Percentiles rank a stretch among this genome's conserved stretches.
These are phyloP conservation scores for Trichoderma atroviride DNA, from an alignment of 2,329 filamentous ascomycete genomes.

Conservation along the genomic window DNA sequence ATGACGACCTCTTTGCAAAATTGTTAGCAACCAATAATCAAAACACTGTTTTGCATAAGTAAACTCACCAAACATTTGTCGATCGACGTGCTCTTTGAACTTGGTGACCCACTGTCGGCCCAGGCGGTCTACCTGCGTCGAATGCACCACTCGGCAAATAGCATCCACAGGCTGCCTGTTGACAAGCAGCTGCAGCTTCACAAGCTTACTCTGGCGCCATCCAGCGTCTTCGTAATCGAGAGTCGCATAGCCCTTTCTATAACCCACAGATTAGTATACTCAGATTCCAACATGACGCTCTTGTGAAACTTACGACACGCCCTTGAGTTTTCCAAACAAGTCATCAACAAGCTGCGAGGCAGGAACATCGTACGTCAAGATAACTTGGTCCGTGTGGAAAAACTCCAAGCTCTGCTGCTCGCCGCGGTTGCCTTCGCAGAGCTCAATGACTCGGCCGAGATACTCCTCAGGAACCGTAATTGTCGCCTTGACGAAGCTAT, in stretches of 20 bases:
- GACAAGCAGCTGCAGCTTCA: slow-evolving; percentile 89
- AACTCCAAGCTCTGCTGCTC: slow-evolving; percentile 86
- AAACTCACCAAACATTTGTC: slow-evolving; percentile 97
- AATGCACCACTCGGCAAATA: slow-evolving; percentile 86
- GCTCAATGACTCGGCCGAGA: slow-evolving; percentile 88
- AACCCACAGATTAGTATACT: too few species aligned
- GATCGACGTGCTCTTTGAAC: slow-evolving; percentile 94
- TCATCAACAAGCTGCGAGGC: slow-evolving; percentile 91
- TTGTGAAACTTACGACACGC: slow-evolving; percentile 59
- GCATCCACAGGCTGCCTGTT: slow-evolving; percentile 94
- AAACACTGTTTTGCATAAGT: too few species aligned
- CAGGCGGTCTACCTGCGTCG: slow-evolving; percentile 76
- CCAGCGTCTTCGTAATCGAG: slow-evolving; percentile 96
- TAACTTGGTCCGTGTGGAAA: slow-evolving; percentile 90
- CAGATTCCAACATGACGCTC: neutral
- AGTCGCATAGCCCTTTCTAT: slow-evolving; percentile 83
- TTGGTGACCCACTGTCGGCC: slow-evolving; percentile 89
- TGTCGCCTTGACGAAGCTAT: slow-evolving; percentile 72
- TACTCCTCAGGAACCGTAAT: slow-evolving; percentile 94
- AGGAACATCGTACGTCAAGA: slow-evolving; percentile 88
- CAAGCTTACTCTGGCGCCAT: slow-evolving; percentile 76
- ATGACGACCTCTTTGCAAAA: slow-evolving; percentile 96
- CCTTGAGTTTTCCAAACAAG: slow-evolving; percentile 95
- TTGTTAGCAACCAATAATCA: too few species aligned
- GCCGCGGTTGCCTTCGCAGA: slow-evolving; percentile 88